Conservation (phyloP, 2,329 filamentous ascomycete species). For the Sphaceloma murrayae region DNA sequence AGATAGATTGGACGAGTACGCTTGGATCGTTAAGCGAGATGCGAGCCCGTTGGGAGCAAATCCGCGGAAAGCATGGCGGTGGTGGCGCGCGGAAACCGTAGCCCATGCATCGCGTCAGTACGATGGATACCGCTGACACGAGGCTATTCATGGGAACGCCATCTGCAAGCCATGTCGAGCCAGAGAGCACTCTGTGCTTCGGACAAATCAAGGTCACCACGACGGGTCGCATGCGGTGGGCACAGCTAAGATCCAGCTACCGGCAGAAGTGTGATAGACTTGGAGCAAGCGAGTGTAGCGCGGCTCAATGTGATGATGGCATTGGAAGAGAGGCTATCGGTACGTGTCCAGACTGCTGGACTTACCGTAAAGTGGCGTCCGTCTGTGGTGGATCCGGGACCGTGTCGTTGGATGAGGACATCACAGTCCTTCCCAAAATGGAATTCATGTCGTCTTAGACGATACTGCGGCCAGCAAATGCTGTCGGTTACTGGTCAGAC, state of each 20-base stretch:
- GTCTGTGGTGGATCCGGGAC: conserved; percentile 6
- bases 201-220: background rate
- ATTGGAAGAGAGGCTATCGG: conserved; percentile 1
- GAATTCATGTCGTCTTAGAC: background rate
- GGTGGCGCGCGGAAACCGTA: conserved; percentile 1
- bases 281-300: background rate
- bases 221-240: background rate
- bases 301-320: conserved; percentile 1
- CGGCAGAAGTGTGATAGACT: background rate
- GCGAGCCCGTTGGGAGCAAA: conserved; percentile 8
- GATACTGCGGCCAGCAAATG: too few relatives aligned
- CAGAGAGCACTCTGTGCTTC: background rate
- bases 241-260: too few relatives aligned
- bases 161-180: conserved; percentile 7
- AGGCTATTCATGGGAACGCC: conserved; percentile 1
- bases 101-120: conserved; percentile 5
- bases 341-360: conserved; percentile 14
- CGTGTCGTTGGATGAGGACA: conserved; percentile 2
- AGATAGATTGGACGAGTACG: conserved; percentile 7
- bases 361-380: background rate
- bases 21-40: conserved; percentile 11
- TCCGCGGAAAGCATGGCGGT: background rate
- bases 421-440: conserved; percentile 2
- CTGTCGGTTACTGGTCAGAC: too few relatives aligned
- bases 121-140: conserved; percentile 14